Evolutionary conservation across 306 rosid genomes (phyloP).

Genomic region (Mimosa pudica): DNA sequence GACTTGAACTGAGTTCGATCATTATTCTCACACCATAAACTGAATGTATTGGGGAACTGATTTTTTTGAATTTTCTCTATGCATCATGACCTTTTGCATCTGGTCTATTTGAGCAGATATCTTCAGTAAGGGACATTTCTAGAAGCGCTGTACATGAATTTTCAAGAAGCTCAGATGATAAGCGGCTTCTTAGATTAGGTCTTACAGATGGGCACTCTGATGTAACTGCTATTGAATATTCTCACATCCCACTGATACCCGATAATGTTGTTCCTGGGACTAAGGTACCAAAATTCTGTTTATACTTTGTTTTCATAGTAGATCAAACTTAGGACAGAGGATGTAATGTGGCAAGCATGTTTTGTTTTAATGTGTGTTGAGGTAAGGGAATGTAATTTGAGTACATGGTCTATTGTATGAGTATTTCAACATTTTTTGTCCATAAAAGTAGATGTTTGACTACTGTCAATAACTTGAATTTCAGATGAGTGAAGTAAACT

Average conservation of each 20-base stretch:
- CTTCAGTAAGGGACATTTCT: slow-evolving; percentile 73
- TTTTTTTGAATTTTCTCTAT: slow-evolving; percentile 3
- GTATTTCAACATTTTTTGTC: neutral
- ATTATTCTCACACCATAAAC: neutral
- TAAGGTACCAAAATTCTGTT: slow-evolving; percentile 55
- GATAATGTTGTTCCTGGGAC: slow-evolving; percentile 80
- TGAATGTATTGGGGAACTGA: neutral
- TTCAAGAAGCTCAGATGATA: slow-evolving; percentile 45
- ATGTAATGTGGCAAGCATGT: neutral
- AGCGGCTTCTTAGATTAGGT: slow-evolving; percentile 64
- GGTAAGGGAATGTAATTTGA: neutral
- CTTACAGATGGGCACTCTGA: slow-evolving; percentile 85
- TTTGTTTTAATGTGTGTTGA: neutral
- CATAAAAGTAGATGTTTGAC: neutral
- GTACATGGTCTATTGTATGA: neutral
- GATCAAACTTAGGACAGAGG: neutral
- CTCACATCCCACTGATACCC: slow-evolving; percentile 58
- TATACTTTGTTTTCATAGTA: neutral
- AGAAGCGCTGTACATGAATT: slow-evolving; percentile 56
- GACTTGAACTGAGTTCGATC: too few species aligned
- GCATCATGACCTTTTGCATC: neutral
- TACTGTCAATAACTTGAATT: slow-evolving; percentile 10
- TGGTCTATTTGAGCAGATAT: slow-evolving; percentile 54
- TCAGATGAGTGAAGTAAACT: neutral
- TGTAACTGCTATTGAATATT: slow-evolving; percentile 73